Evolutionary conservation across 1,284 basidiomycete genomes (phyloP), one percentile per base, ranked within the genome.

Genomic region (Ceratobasidium sp.): DNA sequence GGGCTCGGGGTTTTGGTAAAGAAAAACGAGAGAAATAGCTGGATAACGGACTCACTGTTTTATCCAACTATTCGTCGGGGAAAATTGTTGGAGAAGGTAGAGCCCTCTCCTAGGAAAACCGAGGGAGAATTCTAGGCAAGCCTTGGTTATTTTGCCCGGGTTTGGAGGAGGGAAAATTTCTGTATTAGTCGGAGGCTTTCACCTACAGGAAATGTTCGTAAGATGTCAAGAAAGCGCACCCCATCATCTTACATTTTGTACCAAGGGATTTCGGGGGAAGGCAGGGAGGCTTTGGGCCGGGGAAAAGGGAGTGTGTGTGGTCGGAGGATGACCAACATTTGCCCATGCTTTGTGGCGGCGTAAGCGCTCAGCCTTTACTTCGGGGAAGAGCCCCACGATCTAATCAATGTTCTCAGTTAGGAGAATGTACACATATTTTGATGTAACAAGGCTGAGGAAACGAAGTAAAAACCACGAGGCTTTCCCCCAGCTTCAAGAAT

Each of bases 291-390:
- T 54, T 27, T 54, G 24, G 19, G 53, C 53, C 31, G 15, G 53
- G 53, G 22, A 27, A 54, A 24, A 27, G 5, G 24, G 19, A 5
- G 50, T 22, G 5, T 27, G 53, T 27, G 22, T 27, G 22, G 53
- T 54, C 22, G 53, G 53, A 27, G 17, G 5, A 27, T 54, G 53
- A 54, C 22, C 2, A 54, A 22, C 19, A 29, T 27, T 54, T 54
- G 24, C 53, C 24, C 17, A 54, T 54, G 2, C 53, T 54, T 54
- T 27, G 19, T 5, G 53, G 11, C 17, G 11, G 19, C 24, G 53
- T 54, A 54, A 54, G 24, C 53, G 53, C 53, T 29, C 24, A 24
- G 53, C 53, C 31, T 54, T 54, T 54, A 4, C 53, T 29, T n/a
- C 53, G 22, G 19, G 53, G 53, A 54, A 27, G 31, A 54, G 53